phyloP scores from a whole-genome alignment of 495 filamentous ascomycete species.

The Delitschia confertaspora region DNA sequence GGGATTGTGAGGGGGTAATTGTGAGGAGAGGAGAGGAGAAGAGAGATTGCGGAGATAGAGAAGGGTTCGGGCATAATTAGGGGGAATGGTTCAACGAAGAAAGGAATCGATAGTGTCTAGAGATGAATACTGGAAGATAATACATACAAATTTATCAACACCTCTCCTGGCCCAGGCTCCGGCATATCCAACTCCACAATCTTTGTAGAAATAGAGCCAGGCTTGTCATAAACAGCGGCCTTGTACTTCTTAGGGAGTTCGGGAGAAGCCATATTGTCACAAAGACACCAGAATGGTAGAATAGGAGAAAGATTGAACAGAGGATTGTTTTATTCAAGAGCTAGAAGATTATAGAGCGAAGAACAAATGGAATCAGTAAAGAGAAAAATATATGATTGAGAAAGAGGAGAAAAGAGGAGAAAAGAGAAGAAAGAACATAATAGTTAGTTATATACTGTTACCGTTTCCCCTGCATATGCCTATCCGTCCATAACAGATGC shows the following conservation, averaged over 20 bases:
- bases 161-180: constrained; percentile 54
- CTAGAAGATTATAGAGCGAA: background rate
- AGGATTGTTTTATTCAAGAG: constrained; percentile 2
- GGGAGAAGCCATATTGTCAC: constrained; percentile 27
- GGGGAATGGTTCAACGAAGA: background rate
- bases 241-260: constrained; percentile 57
- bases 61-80: background rate
- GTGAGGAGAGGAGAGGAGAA: background rate
- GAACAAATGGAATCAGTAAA: constrained; percentile 1
- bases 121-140: background rate
- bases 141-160: constrained; percentile 56
- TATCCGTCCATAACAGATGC: too few relatives aligned
- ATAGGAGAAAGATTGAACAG: background rate
- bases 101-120: background rate
- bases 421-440: background rate
- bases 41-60: background rate
- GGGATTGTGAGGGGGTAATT: too few relatives aligned
- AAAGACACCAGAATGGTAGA: background rate
- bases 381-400: constrained; percentile 1
- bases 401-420: background rate
- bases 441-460: too few relatives aligned
- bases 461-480: too few relatives aligned
- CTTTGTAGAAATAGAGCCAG: constrained; percentile 59
- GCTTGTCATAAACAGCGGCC: constrained; percentile 60
- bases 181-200: constrained; percentile 58